Evolutionary conservation across 345 rosid species (phyloP), one percentile per base, ranked within the genome.

Genomic region (Raphanus raphanistrum): DNA sequence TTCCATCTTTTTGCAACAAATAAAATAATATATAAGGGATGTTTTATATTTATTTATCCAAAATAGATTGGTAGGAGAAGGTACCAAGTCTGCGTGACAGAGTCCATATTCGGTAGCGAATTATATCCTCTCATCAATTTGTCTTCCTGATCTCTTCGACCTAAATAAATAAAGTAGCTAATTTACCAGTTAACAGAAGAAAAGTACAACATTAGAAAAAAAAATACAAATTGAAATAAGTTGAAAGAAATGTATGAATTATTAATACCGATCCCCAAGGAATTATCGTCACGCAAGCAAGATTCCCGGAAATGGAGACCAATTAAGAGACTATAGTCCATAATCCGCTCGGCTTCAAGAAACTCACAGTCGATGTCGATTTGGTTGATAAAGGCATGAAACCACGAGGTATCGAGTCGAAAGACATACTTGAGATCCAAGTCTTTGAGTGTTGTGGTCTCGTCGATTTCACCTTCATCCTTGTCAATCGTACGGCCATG

Each of bases 271-370:
- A 70, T 79, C 63, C 79, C 79, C 11, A 79, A 80, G 70, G 72
- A 76, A 85, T 33, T 85, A 63, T 89, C 81, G 55, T 79, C 82
- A 27, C 74, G 77, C 36, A 78, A 31, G 66, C 81, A 63, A 60
- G 73, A 32, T 33, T 78, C 77, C 26, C 77, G 85, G 55, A 87
- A 89, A 79, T 89, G 94, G 50, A 89, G 83, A 79, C 94, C 94
- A 62, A 89, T 76, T 70, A 89, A 78, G 55, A 89, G 91, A 83
- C 94, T 88, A 17, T 87, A 89, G 71, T 89, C 93, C 90, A 89
- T 89, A 62, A 89, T 89, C 69, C 80, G 83, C 76, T 89, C 94
- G 54, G 85, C 83, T 80, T 89, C 91, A 48, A 89, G 84, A 71
- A 89, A 88, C 80, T 88, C 94, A 33, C 94, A 87, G 32, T 89